These are phyloP conservation scores for Cutaneotrichosporon sp. DNA, from an alignment of 1,284 basidiomycete species.

Conservation along the genomic window DNA sequence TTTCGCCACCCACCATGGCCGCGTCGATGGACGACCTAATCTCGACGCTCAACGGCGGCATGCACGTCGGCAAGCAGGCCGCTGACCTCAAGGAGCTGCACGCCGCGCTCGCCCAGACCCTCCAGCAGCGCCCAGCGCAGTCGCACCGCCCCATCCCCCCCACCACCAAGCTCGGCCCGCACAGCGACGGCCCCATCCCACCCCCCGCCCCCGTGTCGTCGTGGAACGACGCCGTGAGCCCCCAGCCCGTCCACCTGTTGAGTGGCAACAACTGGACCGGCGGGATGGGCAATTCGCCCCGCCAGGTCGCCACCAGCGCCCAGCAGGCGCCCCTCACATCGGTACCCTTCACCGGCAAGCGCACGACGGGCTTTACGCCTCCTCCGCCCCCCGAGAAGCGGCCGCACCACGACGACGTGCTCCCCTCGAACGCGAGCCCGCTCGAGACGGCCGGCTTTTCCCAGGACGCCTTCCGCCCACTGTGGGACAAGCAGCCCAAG, in stretches of 20 bases:
- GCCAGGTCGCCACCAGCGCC: slow-evolving; percentile 19
- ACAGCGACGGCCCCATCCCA: slow-evolving; percentile 32
- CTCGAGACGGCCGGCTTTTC: slow-evolving; percentile 39
- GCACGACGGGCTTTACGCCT: slow-evolving; percentile 32
- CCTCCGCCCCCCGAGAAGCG: slow-evolving; percentile 13
- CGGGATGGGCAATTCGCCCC: slow-evolving; percentile 30
- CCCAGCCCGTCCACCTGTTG: slow-evolving; percentile 22
- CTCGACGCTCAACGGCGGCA: slow-evolving; percentile 40
- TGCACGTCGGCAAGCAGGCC: slow-evolving; percentile 47
- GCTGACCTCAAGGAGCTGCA: slow-evolving; percentile 45
- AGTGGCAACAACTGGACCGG: slow-evolving; percentile 13
- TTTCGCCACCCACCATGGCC: not conserved
- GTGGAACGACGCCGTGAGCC: slow-evolving; percentile 41
- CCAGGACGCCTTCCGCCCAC: slow-evolving; percentile 46
- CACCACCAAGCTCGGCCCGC: slow-evolving; percentile 22
- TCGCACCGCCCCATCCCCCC: slow-evolving; percentile 33
- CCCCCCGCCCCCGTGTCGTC: slow-evolving; percentile 48
- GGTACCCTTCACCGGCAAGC: slow-evolving; percentile 20
- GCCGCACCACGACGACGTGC: slow-evolving; percentile 37
- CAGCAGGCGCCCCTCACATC: not conserved
- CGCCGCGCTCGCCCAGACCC: slow-evolving; percentile 13
- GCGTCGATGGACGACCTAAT: slow-evolving; percentile 49
- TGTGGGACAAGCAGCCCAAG: slow-evolving; percentile 31
- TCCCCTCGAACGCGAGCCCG: slow-evolving; percentile 38
- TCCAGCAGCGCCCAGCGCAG: slow-evolving; percentile 26